Base-by-base conservation (phyloP, 2,329 filamentous ascomycete species). In the Nothophoma quercina region DNA sequence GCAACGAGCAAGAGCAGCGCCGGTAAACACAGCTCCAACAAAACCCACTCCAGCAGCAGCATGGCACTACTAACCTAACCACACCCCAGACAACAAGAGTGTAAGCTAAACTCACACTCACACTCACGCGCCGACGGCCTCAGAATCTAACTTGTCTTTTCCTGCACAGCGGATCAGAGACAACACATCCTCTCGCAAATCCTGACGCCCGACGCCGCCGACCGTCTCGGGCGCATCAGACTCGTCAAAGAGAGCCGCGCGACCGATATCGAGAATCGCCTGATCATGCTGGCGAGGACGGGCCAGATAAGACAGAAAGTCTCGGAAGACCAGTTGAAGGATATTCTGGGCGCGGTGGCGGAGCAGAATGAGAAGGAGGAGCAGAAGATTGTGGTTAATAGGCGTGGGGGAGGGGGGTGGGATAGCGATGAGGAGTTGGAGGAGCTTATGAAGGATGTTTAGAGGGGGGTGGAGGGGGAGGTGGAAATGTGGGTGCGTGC, bases 221-320 rank as follows among this genome's bases (percentile, higher is more conserved):
- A 99, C 78, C 90, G 95, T 12, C 84, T 99, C 1, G 91, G 91
- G 51, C 91, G 95, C 62, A 98, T 99, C 78, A 89, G 93, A 26
- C 87, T 99, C 55, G 95, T 99, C 71, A 98, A 98, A 78, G 91
- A 93, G 73, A 88, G 88, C 65, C 90, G 95, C 68, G 95, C 95
- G 28, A 85, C 83, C 56, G 92, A 97, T 69, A 86, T 99, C 51
- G 95, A 99, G 80, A 93, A 96, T 81, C 80, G 93, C 42, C 84
- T 99, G 50, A 93, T 99, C 75, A 92, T 88, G 86, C 85, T 99
- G 51, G 93, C 95, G 52, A 86, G 92, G 68, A 85, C 88, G 19
- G 93, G 93, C 19, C 95, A 98, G 80, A 81, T 99, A 65, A 82
- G 91, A 47, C 79, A 85, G 57, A 96, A 96, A 74, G 91, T 99